Evolutionary conservation across 2,329 filamentous ascomycete genomes (phyloP).

Genomic region (Trichoderma simmonsii): DNA sequence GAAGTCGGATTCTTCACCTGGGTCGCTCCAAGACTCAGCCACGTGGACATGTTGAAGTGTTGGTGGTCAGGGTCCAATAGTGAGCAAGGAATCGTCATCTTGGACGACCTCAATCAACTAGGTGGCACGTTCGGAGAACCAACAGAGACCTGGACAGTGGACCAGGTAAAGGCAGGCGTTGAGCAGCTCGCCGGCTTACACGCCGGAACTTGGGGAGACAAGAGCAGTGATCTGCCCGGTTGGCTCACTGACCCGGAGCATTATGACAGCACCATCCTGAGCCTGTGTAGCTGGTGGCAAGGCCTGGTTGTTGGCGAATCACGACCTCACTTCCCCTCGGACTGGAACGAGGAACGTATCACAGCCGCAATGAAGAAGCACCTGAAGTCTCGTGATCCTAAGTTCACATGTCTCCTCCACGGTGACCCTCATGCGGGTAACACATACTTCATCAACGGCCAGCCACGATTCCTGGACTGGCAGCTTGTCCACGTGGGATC

Average conservation of each 20-base stretch:
- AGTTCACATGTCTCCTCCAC: neutral
- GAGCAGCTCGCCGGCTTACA: constrained; percentile 2
- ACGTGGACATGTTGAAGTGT: neutral
- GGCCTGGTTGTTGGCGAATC: neutral
- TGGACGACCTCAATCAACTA: neutral
- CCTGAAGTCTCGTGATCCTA: neutral
- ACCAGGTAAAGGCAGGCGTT: neutral
- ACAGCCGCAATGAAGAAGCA: constrained; percentile 6
- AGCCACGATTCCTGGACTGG: constrained; percentile 1
- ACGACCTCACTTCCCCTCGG: neutral
- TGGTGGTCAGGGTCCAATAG: neutral
- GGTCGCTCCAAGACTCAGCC: neutral
- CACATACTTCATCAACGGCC: neutral
- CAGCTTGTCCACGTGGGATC: constrained; percentile 4
- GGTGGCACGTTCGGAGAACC: neutral
- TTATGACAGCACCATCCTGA: neutral
- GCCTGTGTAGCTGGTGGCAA: neutral
- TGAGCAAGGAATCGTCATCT: neutral
- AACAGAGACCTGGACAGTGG: neutral
- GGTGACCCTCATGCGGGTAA: neutral
- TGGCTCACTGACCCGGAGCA: neutral
- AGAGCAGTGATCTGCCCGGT: neutral
- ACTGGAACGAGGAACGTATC: constrained; percentile 6
- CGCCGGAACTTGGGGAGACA: neutral
- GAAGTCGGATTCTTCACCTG: neutral